These are phyloP conservation scores for Harringtonia aguacate DNA, from an alignment of 2,329 filamentous ascomycete genomes.

Conservation along the genomic window DNA sequence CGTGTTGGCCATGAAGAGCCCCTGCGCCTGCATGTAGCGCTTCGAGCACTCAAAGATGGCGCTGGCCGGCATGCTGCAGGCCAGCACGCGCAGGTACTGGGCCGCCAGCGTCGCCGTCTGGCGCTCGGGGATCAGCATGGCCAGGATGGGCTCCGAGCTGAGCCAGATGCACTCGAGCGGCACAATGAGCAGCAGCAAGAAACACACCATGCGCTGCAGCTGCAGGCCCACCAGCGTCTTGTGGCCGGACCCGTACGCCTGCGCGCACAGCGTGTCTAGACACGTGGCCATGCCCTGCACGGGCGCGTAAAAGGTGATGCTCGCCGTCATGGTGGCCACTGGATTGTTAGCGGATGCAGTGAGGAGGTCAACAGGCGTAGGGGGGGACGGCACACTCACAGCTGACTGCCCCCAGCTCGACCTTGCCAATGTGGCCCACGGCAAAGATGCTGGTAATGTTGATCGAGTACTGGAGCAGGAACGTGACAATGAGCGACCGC, in stretches of 20 bases:
- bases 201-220: slow-evolving; percentile 69
- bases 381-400: slow-evolving; percentile 18
- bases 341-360: neutral
- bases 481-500: slow-evolving; percentile 60
- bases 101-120: slow-evolving; percentile 63
- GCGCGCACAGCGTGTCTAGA: slow-evolving; percentile 84
- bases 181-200: slow-evolving; percentile 57
- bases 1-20: slow-evolving; percentile 68
- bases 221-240: slow-evolving; percentile 81
- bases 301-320: slow-evolving; percentile 66
- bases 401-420: slow-evolving; percentile 57
- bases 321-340: slow-evolving; percentile 68
- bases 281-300: slow-evolving; percentile 82
- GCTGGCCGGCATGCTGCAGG: slow-evolving; percentile 64
- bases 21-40: slow-evolving; percentile 73
- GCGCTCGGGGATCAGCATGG: slow-evolving; percentile 56
- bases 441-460: slow-evolving; percentile 75
- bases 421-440: slow-evolving; percentile 63
- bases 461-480: slow-evolving; percentile 72
- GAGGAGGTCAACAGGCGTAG: neutral
- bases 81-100: slow-evolving; percentile 59
- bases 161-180: slow-evolving; percentile 63
- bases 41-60: slow-evolving; percentile 69
- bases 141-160: slow-evolving; percentile 54
- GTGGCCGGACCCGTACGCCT: slow-evolving; percentile 86